A percentile compares a stretch with the other conserved stretches of the same genome.
Conservation (phyloP, 805 yeast species). For the Ogataea ganodermae region DNA sequence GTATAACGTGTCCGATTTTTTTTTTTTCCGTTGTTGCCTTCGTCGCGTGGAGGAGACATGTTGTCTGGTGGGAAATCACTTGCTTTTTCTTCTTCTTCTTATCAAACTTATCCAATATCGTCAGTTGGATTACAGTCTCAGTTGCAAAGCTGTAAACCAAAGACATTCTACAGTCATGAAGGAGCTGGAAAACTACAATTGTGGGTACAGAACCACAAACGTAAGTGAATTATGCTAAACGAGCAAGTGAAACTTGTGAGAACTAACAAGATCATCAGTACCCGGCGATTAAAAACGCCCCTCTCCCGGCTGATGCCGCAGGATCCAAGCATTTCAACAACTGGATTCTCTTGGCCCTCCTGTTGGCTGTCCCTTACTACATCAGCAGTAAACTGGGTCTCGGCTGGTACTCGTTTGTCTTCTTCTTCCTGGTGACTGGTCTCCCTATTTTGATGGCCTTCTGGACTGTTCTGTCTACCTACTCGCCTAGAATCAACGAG, state of each 20-base stretch:
- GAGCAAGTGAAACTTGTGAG: neutral
- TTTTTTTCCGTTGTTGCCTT: neutral
- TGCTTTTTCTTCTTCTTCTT: neutral
- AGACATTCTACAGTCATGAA: conserved; percentile 13
- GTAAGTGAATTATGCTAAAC: conserved; percentile 32
- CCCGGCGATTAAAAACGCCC: conserved; percentile 83
- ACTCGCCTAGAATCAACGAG: conserved; percentile 79
- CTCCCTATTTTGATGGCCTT: conserved; percentile 77
- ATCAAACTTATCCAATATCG: neutral
- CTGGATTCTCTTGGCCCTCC: conserved; percentile 47
- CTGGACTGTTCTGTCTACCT: conserved; percentile 79
- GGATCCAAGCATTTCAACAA: conserved; percentile 78
- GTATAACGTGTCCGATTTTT: conserved; percentile 8
- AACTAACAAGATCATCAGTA: conserved; percentile 29
- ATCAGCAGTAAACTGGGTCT: conserved; percentile 66
- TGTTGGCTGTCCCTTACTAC: conserved; percentile 62
- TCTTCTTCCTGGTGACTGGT: conserved; percentile 55
- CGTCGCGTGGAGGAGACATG: neutral
- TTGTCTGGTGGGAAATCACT: neutral
- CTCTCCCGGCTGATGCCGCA: conserved; percentile 90
- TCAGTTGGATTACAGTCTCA: neutral
- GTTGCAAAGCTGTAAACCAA: neutral
- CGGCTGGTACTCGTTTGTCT: conserved; percentile 65
- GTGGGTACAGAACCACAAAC: conserved; percentile 54
- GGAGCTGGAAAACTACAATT: conserved; percentile 34